Base-by-base conservation (phyloP, 768 basidiomycete genomes). In the Bullera alba region DNA sequence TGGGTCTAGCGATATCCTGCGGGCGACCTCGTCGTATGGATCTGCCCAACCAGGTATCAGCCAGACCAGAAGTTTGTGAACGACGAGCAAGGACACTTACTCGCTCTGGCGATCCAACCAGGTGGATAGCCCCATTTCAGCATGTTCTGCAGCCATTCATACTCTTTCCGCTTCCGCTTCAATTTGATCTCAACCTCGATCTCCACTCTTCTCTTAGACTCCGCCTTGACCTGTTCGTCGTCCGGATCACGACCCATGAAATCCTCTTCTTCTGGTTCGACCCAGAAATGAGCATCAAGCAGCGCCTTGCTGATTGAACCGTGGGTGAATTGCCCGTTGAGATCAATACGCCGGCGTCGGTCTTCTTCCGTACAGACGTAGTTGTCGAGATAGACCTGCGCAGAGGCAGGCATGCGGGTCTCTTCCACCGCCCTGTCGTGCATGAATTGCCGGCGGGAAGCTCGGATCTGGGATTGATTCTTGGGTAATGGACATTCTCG, bases 51-150 rank as follows among this genome's bases (percentile, higher is more conserved):
- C 35, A 38, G 15, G 38, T 28, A 6, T 42, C 3, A 44, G 21
- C 1, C 25, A 16, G 41, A 46, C 14, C n/a, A 19, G 19, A 14
- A 17, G 22, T 14, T n/a, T n/a, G n/a, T n/a, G n/a, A n/a, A n/a
- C n/a, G n/a, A n/a, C n/a, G n/a, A n/a, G n/a, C n/a, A n/a, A n/a
- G n/a, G n/a, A n/a, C n/a, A n/a, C 65, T 50, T 25, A 67, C 65
- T 57, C 45, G 51, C 57, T 2, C 36, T 50, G 4, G 60, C 48
- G 5, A 62, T 50, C 57, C 58, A 68, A 3, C 66, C 66, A 5
- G 58, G 58, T 5, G 66, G 63, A 54, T 65, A 68, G 17, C 66
- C 66, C 66, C 66, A 68, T 17, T 41, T 53, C 34, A 57, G 27
- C 48, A 68, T 65, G 27, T 37, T 36, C 22, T 42, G 30, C 27